phyloP scores from a whole-genome alignment of 345 rosid genomes.

The Citrus trifoliata region DNA sequence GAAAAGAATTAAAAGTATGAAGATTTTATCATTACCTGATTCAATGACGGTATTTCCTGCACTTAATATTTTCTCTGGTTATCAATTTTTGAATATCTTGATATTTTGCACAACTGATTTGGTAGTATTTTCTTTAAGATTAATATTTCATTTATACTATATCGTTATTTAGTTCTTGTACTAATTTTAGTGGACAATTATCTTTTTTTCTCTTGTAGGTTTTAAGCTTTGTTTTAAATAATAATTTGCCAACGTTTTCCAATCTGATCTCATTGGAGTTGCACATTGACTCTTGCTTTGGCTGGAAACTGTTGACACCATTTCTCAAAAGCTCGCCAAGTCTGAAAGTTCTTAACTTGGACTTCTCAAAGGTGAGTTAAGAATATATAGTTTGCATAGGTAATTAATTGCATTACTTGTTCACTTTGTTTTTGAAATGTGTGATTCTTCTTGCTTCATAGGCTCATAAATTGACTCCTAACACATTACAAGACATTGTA shows the following conservation, averaged over 20 bases:
- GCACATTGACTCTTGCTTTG: background rate
- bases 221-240: background rate
- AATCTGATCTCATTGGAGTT: background rate
- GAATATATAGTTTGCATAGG: no score
- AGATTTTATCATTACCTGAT: background rate
- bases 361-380: background rate
- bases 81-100: no score
- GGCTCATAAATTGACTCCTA: background rate
- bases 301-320: background rate
- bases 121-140: background rate
- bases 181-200: background rate
- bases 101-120: no score
- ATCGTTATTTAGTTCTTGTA: background rate
- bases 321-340: background rate
- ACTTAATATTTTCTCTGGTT: no score
- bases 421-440: no score
- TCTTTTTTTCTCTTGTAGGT: background rate
- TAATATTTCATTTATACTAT: background rate
- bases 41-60: background rate
- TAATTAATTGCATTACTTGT: no score
- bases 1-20: background rate
- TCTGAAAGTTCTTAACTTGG: background rate
- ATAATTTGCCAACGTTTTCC: background rate
- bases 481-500: background rate
- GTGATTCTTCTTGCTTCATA: background rate